A percentile compares a stretch with the other conserved stretches of the same genome.
These are phyloP conservation scores for Suillus variegatus DNA, from an alignment of 768 basidiomycete species.

Conservation along the genomic window DNA sequence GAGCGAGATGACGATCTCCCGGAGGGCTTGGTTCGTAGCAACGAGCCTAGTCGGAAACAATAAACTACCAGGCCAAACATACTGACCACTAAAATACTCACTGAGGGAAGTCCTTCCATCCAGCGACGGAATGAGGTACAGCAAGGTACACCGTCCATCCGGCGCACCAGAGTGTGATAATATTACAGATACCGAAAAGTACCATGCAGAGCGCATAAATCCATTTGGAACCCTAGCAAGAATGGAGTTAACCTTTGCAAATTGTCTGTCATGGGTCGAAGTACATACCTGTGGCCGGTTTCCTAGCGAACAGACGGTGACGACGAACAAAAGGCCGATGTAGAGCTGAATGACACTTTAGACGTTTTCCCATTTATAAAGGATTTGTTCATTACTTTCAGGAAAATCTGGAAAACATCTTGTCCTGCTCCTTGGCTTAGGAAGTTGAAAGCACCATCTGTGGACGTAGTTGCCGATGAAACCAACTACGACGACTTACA, in stretches of 20 bases:
- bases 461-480: conserved; percentile 69
- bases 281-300: conserved; percentile 72
- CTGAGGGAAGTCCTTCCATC: conserved; percentile 76
- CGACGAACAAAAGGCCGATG: conserved; percentile 80
- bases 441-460: conserved; percentile 80
- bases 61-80: neutral
- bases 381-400: conserved; percentile 40
- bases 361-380: neutral
- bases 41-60: conserved; percentile 51
- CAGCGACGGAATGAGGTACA: conserved; percentile 70
- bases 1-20: conserved; percentile 83
- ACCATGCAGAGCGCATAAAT: conserved; percentile 76
- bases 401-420: conserved; percentile 77
- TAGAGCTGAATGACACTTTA: conserved; percentile 52
- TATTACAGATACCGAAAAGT: conserved; percentile 75
- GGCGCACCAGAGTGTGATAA: conserved; percentile 86
- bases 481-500: conserved; percentile 57
- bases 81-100: conserved; percentile 36
- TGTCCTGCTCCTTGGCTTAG: conserved; percentile 70
- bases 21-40: conserved; percentile 64
- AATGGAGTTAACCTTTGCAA: conserved; percentile 6
- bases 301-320: conserved; percentile 85
- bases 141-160: conserved; percentile 88
- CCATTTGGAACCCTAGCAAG: conserved; percentile 75
- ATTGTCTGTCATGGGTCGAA: conserved; percentile 7